Evolutionary conservation across 2,329 filamentous ascomycete species (phyloP).

Genomic region (Mycosphaerella sp.): DNA sequence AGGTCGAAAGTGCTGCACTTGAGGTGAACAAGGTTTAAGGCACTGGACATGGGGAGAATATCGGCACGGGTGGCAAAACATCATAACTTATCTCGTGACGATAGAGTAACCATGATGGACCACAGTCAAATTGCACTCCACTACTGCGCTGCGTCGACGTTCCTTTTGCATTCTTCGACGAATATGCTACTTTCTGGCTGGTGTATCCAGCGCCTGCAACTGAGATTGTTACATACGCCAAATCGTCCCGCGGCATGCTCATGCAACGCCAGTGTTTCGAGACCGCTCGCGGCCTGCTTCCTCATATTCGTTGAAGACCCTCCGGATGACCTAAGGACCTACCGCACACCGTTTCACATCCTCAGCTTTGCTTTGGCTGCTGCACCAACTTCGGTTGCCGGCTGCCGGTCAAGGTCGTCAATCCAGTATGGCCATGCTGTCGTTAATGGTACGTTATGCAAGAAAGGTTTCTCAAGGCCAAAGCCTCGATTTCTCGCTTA

Average conservation of each 20-base stretch:
- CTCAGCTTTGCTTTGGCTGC: constrained; percentile 4
- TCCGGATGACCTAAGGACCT: constrained; percentile 4
- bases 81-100: too few relatives aligned
- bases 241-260: constrained; percentile 6
- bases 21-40: too few relatives aligned
- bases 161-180: not conserved
- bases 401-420: constrained; percentile 26
- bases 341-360: constrained; percentile 5
- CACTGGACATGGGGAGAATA: too few relatives aligned
- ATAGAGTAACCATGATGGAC: not conserved
- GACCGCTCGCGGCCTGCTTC: constrained; percentile 5
- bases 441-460: constrained; percentile 21
- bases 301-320: constrained; percentile 2
- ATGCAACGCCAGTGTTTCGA: not conserved
- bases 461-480: constrained; percentile 19
- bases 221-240: constrained; percentile 8
- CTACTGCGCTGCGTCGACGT: not conserved
- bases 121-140: too few relatives aligned
- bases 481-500: constrained; percentile 39
- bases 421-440: constrained; percentile 27
- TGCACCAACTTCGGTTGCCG: constrained; percentile 5
- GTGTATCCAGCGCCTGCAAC: not conserved
- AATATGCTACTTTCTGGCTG: not conserved
- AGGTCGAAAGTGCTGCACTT: too few relatives aligned
- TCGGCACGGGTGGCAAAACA: too few relatives aligned